Percentiles rank a stretch among this genome's conserved stretches.
Evolutionary conservation across 2,329 filamentous ascomycete species (phyloP).

Genomic region (Cordyceps cicadae): DNA sequence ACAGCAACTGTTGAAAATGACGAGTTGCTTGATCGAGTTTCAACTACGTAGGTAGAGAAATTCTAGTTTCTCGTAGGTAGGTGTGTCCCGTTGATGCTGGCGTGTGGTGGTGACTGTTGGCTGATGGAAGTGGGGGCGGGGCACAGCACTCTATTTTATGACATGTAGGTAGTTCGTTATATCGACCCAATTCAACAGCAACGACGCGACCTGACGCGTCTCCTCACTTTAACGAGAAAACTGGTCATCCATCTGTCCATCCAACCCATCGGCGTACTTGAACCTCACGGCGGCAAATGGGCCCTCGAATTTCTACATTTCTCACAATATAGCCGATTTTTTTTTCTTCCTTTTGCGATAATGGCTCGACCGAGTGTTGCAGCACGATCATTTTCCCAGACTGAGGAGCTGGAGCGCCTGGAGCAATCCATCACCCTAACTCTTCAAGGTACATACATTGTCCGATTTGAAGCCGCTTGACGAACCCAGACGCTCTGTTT

Average conservation of each 20-base stretch:
- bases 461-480: background rate
- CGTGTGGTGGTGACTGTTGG: background rate
- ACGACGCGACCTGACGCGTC: constrained; percentile 8
- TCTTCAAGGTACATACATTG: constrained; percentile 60
- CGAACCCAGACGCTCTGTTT: no score
- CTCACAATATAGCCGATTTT: background rate
- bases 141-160: background rate
- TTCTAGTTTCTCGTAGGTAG: background rate
- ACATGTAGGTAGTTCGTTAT: no score
- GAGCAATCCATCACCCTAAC: constrained; percentile 97
- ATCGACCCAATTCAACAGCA: background rate
- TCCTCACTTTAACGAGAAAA: background rate
- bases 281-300: background rate
- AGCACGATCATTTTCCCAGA: constrained; percentile 61
- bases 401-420: constrained; percentile 89
- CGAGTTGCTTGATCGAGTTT: no score
- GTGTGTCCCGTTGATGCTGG: no score
- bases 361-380: constrained; percentile 45
- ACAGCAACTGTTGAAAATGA: no score
- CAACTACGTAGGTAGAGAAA: no score
- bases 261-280: background rate
- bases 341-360: background rate
- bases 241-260: background rate
- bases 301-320: background rate
- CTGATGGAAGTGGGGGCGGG: background rate